Evolutionary conservation across 768 basidiomycete genomes (phyloP).

Genomic region (Amanita fuliginea): DNA sequence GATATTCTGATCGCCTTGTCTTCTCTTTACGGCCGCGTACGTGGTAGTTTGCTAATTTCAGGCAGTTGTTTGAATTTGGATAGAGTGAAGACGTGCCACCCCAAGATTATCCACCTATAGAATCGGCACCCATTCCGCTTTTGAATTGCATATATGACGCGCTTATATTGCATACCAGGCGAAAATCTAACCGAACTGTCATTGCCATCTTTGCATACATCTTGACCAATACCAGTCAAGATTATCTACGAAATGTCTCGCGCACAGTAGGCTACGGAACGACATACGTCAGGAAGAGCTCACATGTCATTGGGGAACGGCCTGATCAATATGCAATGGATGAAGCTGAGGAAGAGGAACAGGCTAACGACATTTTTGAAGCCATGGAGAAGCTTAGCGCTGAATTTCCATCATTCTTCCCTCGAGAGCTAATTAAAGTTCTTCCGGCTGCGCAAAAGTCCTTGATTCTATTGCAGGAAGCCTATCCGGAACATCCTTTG

Average conservation of each 20-base stretch:
- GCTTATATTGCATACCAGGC: constrained; percentile 41
- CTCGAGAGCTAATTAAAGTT: constrained; percentile 32
- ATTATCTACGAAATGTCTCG: constrained; percentile 50
- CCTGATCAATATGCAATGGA: constrained; percentile 22
- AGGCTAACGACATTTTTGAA: constrained; percentile 28
- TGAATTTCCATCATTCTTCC: constrained; percentile 57
- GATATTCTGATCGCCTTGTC: constrained; percentile 41
- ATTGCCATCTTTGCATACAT: constrained; percentile 55
- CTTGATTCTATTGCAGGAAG: constrained; percentile 48
- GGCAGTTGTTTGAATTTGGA: background rate
- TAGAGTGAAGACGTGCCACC: constrained; percentile 25
- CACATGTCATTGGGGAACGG: constrained; percentile 15
- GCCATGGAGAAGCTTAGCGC: constrained; percentile 24
- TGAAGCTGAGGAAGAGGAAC: constrained; percentile 26
- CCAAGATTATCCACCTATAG: constrained; percentile 29
- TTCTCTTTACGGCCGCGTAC: constrained; percentile 48
- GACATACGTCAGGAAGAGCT: constrained; percentile 16
- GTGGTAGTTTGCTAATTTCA: constrained; percentile 11
- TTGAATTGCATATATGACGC: constrained; percentile 53
- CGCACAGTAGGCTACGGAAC: constrained; percentile 45
- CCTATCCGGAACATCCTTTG: constrained; percentile 53
- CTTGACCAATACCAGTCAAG: constrained; percentile 50
- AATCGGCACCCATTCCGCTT: constrained; percentile 35
- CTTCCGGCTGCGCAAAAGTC: constrained; percentile 63
- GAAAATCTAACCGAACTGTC: constrained; percentile 35